Base-by-base conservation (phyloP, 2,329 filamentous ascomycete species). In the Chaetomium sp. region DNA sequence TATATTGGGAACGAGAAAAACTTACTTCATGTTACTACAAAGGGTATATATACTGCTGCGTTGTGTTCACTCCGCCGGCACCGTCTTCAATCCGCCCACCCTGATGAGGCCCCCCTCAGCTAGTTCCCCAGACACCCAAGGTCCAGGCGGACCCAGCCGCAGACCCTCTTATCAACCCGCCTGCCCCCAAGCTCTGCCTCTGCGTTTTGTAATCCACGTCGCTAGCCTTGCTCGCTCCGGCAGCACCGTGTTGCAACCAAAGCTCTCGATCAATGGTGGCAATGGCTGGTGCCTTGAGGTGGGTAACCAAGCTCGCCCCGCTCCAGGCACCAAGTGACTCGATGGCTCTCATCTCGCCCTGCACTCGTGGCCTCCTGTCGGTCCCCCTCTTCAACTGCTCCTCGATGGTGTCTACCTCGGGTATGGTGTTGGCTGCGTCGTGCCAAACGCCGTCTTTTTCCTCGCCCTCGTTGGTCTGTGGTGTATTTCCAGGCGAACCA, bases 321-420 rank as follows among this genome's bases (percentile, higher is more conserved):
- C 85, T 84, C 90, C 90, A 94, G 1, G 90, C 80, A 0, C 91
- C 91, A 1, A 93, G 77, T 0, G 88, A 87, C 67, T 91, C 87
- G 1, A 92, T 78, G 2, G 84, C 88, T 29, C 90, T 83, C 47
- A 93, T 78, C 31, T 81, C 78, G 2, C 89, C 89, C 47, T 85
- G 83, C 1, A 86, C 72, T 5, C 74, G 66, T 4, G 74, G 76
- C 54, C 70, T 78, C 70, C 70, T 78, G 70, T 77, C 79, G 62
- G 72, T 79, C 13, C 79, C 73, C 64, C 72, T 81, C 66, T 83
- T 78, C 65, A 89, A 77, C 66, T 85, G 82, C 33, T 83, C 78
- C 53, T 88, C 85, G 50, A 91, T 85, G 0, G 80, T 80, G 72
- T 90, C 87, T 1, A 73, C 66, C 59, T 87, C 83, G 35, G 82